Evolutionary conservation across 352 stramenopile species (phyloP), one percentile per base, ranked within the genome.

Genomic region (Phytophthora chlamydospora): DNA sequence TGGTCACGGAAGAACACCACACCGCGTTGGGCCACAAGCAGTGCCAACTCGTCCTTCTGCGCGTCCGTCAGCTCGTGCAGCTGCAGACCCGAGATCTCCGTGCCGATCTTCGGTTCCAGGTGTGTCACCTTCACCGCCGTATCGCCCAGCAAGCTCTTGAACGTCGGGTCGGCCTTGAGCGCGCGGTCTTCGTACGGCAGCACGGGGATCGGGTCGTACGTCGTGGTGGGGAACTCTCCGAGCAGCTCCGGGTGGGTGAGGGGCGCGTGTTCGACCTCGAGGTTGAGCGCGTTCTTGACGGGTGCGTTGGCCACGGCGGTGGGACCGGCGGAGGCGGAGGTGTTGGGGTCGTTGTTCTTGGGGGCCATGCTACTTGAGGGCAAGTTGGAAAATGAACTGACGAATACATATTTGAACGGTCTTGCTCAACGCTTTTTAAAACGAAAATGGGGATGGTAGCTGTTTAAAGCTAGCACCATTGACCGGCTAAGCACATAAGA

Each of bases 221-320:
- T n/a, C n/a, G n/a, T n/a, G n/a, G n/a, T n/a, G n/a, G n/a, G n/a
- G 17, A 66, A 66, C 33, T 55, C 50, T 6, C 50, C 27, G 2
- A 44, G 35, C 10, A 66, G 17, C 35, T 66, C 58, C 5, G 34
- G 58, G 42, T 66, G 58, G 19, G 52, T 59, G 43, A 66, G 51
- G 4, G 35, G 42, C 1, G 58, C 35, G 14, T 66, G 58, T 4
- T 61, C 39, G 35, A 62, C 42, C 6, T 70, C 60, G 24, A 44
- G 48, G 14, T 43, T 46, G 19, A 73, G 66, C 1, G 66, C 66
- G 54, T 73, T 73, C 53, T 70, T 70, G 41, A 70, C 45, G 6
- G 41, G 35, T 13, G 16, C 9, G 21, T 39, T 13, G 12, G 19
- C 8, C 17, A 16, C 31, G 11, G 31, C 8, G 9, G 48, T n/a